Conservation (phyloP, 2,329 filamentous ascomycete genomes). For the Diaporthe vexans region DNA sequence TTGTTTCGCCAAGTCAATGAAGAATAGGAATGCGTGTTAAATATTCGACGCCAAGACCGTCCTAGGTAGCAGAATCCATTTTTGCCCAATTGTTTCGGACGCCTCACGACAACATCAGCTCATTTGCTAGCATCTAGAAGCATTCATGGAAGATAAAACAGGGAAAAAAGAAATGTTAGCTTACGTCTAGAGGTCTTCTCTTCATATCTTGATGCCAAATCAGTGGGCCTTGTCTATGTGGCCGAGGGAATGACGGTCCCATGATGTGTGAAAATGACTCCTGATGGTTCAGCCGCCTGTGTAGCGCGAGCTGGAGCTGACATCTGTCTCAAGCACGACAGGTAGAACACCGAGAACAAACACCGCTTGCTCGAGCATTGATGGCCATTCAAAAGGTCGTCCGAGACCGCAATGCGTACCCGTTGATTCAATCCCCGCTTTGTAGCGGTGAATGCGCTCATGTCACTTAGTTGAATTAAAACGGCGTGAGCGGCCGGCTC, state of each 20-base stretch:
- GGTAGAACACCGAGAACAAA: not conserved
- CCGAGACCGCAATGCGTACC: not conserved
- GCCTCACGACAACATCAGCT: not conserved
- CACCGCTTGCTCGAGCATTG: not conserved
- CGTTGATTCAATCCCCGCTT: not conserved
- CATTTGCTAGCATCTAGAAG: not conserved
- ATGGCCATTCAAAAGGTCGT: slow-evolving; percentile 6
- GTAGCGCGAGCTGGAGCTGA: slow-evolving; percentile 7
- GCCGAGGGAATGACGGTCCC: too few species aligned
- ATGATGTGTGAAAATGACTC: not conserved
- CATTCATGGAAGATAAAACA: too few species aligned
- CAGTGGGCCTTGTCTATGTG: not conserved
- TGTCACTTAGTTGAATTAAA: not conserved
- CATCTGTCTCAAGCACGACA: slow-evolving; percentile 23
- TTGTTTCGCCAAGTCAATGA: too few species aligned
- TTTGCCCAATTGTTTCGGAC: not conserved
- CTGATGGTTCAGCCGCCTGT: slow-evolving; percentile 21
- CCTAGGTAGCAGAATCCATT: not conserved
- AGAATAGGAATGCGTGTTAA: not conserved
- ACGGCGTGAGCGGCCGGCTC: rapidly evolving
- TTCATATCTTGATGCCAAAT: too few species aligned
- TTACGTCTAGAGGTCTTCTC: not conserved
- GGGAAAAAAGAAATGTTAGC: not conserved
- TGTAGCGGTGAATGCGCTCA: not conserved
- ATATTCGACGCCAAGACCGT: not conserved